Evolutionary conservation across 179 eudicot genomes (phyloP), one percentile per base, ranked within the genome.

Genomic region (Gypsophila paniculata): DNA sequence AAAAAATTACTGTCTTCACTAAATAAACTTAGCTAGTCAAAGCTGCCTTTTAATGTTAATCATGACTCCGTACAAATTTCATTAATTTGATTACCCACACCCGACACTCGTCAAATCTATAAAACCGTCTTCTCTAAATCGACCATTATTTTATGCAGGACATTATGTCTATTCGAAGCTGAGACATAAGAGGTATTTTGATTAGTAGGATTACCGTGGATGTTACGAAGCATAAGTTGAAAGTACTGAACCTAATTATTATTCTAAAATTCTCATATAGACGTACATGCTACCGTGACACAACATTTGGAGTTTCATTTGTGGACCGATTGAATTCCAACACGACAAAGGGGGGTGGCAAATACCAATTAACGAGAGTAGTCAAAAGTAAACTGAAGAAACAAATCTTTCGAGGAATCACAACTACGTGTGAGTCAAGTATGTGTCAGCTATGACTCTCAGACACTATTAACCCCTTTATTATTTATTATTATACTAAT

Each of bases 341-440:
- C 72, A 74, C 76, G 76, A 74, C 26, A 74, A 18, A 15, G 42
- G 42, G 46, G 25, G 38, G 32, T 55, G 54, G 64, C 63, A 54
- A 25, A 22, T 42, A 54, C 25, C 14, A 42, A 34, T 8, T 6
- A 42, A n/a, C n/a, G n/a, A 6, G 55, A 53, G 58, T 61, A 53
- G 58, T 61, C 54, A 51, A 62, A 32, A 29, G 61, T 14, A 5
- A 12, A 54, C 48, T 29, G 2, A 29, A 12, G 15, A 12, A 64
- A 55, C 63, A 65, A 67, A 67, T 57, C 65, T 44, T 74, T 66
- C 51, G 72, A 74, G 72, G 77, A 74, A 74, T 58, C 77, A 58
- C 7, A 57, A 57, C 55, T 63, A 66, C 53, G 23, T 74, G 25
- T 32, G 72, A 74, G 36, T 74, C 77, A 74, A 74, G 60, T 58